A percentile compares a stretch with the other conserved stretches of the same genome.
phyloP scores from a whole-genome alignment of 371 early-diverging fungal genomes.

The Mucor piriformis region DNA sequence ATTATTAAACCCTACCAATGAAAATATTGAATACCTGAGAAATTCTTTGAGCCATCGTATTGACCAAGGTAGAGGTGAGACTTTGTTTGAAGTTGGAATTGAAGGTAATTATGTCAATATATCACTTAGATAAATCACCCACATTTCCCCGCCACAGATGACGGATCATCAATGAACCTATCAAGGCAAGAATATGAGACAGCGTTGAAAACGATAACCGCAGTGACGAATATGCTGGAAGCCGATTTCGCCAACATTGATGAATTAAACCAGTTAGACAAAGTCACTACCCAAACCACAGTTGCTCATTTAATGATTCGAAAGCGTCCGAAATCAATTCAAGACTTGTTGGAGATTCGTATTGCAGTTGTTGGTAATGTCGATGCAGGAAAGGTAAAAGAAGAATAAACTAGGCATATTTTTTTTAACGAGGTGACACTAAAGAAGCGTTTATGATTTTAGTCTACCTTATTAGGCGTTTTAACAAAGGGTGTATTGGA shows the following conservation, averaged over 20 bases:
- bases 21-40: conserved; percentile 48
- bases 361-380: conserved; percentile 94
- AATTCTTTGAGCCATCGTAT: conserved; percentile 55
- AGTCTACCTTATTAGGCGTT: conserved; percentile 90
- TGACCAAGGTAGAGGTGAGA: conserved; percentile 73
- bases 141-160: conserved; percentile 47
- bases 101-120: conserved; percentile 57
- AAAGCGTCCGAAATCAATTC: conserved; percentile 65
- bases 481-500: conserved; percentile 88
- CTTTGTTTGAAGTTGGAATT: conserved; percentile 74
- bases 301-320: conserved; percentile 71
- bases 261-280: conserved; percentile 36
- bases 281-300: conserved; percentile 23
- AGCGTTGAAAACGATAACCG: conserved; percentile 50
- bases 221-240: conserved; percentile 47
- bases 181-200: conserved; percentile 59
- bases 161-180: conserved; percentile 72
- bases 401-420: neutral
- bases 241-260: conserved; percentile 73
- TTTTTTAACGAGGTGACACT: neutral
- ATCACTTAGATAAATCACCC: neutral
- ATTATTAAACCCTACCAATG: conserved; percentile 45
- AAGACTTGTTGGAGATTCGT: conserved; percentile 83
- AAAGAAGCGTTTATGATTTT: conserved; percentile 6
- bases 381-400: conserved; percentile 63